These are phyloP conservation scores for Paramecium sonneborni DNA, from an alignment of 73 alveolate genomes.

Conservation along the genomic window DNA sequence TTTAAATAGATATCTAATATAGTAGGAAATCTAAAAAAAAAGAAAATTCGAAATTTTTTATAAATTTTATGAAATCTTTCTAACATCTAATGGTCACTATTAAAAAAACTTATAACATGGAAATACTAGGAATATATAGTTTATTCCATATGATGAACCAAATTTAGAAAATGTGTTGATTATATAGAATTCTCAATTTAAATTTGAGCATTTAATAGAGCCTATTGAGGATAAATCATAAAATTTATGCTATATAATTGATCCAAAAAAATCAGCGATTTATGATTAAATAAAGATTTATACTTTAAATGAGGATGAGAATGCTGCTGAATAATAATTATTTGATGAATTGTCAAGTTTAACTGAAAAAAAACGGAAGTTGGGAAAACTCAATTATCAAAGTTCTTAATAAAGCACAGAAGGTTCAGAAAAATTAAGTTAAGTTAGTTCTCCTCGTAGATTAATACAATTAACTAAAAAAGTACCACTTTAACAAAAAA, in stretches of 20 bases:
- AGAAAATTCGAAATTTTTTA: neutral
- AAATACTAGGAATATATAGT: neutral
- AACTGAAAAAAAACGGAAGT: neutral
- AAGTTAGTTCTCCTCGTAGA: neutral
- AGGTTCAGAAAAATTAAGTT: neutral
- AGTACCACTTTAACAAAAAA: neutral
- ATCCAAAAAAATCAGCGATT: neutral
- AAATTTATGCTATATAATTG: neutral
- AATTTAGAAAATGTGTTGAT: neutral
- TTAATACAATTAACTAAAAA: neutral
- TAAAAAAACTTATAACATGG: neutral
- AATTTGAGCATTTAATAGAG: neutral
- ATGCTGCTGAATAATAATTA: neutral
- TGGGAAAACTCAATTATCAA: no score
- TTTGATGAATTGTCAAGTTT: neutral
- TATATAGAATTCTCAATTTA: neutral
- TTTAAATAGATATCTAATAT: neutral
- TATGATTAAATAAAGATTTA: neutral
- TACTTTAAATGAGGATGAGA: neutral
- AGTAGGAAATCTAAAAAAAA: neutral
- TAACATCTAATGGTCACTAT: neutral
- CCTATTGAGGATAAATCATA: neutral
- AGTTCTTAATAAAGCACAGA: neutral
- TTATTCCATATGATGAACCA: neutral
- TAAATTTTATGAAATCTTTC: neutral